A percentile compares a stretch with the other conserved stretches of the same genome.
These are phyloP conservation scores for Protomyces arabidopsidicola DNA, from an alignment of 1,139 yeast genomes.

Conservation along the genomic window DNA sequence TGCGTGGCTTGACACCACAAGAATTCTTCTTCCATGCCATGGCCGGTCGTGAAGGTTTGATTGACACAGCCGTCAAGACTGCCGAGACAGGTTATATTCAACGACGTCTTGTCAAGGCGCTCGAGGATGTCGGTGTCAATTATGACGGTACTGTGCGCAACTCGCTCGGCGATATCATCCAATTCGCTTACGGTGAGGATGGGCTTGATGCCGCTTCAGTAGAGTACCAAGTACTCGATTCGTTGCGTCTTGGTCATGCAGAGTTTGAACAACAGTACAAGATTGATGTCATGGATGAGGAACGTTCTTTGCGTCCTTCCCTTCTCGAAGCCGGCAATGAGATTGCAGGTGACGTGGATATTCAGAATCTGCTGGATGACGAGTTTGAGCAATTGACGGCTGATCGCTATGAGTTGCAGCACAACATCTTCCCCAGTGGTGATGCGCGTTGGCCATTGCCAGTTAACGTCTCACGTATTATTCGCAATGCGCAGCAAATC, in stretches of 20 bases:
- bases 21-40: constrained; percentile 99
- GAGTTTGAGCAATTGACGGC: constrained; percentile 71
- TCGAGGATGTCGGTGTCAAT: constrained; percentile 98
- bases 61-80: constrained; percentile 97
- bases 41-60: constrained; percentile 99
- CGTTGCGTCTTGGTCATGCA: constrained; percentile 86
- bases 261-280: constrained; percentile 79
- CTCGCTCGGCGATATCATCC: constrained; percentile 92
- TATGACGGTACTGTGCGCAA: constrained; percentile 98
- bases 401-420: constrained; percentile 78
- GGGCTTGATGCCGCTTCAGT: constrained; percentile 98
- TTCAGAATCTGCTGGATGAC: constrained; percentile 74
- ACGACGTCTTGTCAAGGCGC: constrained; percentile 95
- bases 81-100: constrained; percentile 99
- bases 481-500: constrained; percentile 95
- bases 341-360: constrained; percentile 79
- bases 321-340: constrained; percentile 84
- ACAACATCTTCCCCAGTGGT: constrained; percentile 84
- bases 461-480: constrained; percentile 90
- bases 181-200: constrained; percentile 97
- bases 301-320: constrained; percentile 59
- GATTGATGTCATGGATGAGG: constrained; percentile 74
- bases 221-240: constrained; percentile 93
- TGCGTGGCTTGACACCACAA: constrained; percentile 97
- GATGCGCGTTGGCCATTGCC: constrained; percentile 90